Base-by-base conservation (phyloP, 441 rosid species). In the Dalechampia spathulata region DNA sequence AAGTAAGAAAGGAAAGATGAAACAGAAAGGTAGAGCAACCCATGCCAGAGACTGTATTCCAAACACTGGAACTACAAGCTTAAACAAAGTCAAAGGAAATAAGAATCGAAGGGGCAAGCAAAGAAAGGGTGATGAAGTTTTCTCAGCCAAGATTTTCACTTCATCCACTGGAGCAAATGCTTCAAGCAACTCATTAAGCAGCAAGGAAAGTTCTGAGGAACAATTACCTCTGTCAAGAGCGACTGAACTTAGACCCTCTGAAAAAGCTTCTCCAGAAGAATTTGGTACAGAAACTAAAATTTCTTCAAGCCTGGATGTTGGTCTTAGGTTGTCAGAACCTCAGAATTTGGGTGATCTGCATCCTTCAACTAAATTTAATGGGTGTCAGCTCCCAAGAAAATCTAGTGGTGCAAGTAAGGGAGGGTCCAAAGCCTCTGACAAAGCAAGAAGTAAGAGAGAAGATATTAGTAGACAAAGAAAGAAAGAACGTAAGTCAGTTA, bases 1-100 rank as follows among this genome's bases (percentile, higher is more conserved):
- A 13, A 27, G 60, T 39, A 73, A 61, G 71, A 75, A 46, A 51
- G 90, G 70, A 72, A 72, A 81, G 79, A 83, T n/a, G n/a, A n/a
- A n/a, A n/a, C n/a, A 76, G 70, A 80, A 81, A 65, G 71, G 73
- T 65, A 66, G 57, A 44, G 61, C 61, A 14, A 61, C 55, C 63
- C 52, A 42, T 52, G 65, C 64, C 38, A 69, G 69, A 50, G 53
- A 55, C 36, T 58, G 57, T 68, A 64, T 57, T 48, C 53, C 25
- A 60, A 62, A 63, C 61, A 78, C 71, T 61, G 63, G 58, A 45
- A 70, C 74, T 25, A 67, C 73, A 47, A 64, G 65, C 55, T 9
- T 55, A 38, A 72, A 65, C 60, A 76, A 72, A 37, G 62, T 64
- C 55, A 84, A 75, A 65, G 61, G 72, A 44, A 60, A 72, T 11